Evolutionary conservation across 2,329 filamentous ascomycete genomes (phyloP), one percentile per base, ranked within the genome.

Genomic region (Verticillium alfalfae): DNA sequence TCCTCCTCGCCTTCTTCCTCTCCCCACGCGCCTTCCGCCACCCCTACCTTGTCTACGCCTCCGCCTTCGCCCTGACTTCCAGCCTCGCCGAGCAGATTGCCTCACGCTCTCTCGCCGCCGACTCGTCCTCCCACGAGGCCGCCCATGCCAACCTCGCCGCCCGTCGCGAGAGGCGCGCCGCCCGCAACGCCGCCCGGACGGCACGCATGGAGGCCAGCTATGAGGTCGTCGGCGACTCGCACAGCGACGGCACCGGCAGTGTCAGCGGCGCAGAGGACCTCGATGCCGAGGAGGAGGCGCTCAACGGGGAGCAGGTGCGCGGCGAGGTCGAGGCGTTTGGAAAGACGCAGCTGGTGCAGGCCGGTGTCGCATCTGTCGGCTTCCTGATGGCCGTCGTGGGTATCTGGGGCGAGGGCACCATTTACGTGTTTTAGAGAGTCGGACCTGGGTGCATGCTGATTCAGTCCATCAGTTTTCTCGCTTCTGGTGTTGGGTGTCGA

Each of bases 11-110:
- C 65, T 97, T 89, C 76, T 74, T 83, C 55, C 79, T 96, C 66
- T 94, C 93, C 2, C 90, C 93, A 0, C 83, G 86, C 34, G 84
- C 87, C 61, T 83, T 85, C 67, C 88, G 90, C 72, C 94, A 98
- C 73, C 94, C 94, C 0, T 98, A 97, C 73, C 87, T 97, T 34
- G 76, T 97, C 63, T 97, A 95, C 87, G 92, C 92, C 15, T 87
- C 88, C 2, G 76, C 92, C 34, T 83, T 93, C 62, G 84, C 88
- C 54, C 79, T 83, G 45, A 78, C 90, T 45, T 86, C 90, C 55
- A 82, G 83, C 26, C 78, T 84, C 55, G 80, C 79, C 52, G 81
- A 83, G 61, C 72, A 75, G 31, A 69, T 86, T 49, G 75, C 82
- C 16, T 80, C 83, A 1, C 75, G 75, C 63, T 68, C 81, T 63